phyloP scores from a whole-genome alignment of 2,329 filamentous ascomycete genomes.

The Ascochyta clinopodiicola region DNA sequence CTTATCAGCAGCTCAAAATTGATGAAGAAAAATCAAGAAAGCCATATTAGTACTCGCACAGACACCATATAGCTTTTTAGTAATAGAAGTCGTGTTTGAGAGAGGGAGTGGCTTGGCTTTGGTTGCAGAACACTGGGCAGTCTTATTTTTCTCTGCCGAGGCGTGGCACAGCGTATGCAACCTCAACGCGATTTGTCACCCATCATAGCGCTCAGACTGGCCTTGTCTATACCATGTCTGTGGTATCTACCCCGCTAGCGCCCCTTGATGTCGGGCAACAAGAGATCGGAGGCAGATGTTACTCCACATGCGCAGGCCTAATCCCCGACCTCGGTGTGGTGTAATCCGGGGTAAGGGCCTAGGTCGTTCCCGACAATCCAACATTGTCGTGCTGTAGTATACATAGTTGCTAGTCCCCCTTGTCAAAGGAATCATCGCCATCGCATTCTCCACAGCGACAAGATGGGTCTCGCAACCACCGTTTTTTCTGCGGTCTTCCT shows the following conservation, averaged over 20 bases:
- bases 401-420: not conserved
- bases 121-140: too few species aligned
- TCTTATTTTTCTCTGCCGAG: too few species aligned
- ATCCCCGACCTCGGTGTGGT: not conserved
- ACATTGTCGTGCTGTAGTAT: not conserved
- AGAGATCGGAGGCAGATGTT: slow-evolving; percentile 3
- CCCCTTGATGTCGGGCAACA: not conserved
- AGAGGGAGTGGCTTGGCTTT: too few species aligned
- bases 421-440: slow-evolving; percentile 6
- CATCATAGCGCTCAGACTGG: not conserved
- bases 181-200: not conserved
- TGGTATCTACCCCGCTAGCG: slow-evolving; percentile 5
- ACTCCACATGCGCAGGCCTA: not conserved
- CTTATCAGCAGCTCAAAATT: too few species aligned
- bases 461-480: slow-evolving; percentile 26
- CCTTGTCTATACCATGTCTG: not conserved
- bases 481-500: slow-evolving; percentile 29
- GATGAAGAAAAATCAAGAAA: too few species aligned
- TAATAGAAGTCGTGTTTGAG: too few species aligned
- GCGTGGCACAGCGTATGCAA: not conserved
- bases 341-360: slow-evolving; percentile 4
- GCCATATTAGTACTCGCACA: too few species aligned
- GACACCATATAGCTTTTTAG: too few species aligned
- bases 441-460: not conserved
- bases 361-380: not conserved